Evolutionary conservation across 768 basidiomycete genomes (phyloP).

Genomic region (Pulveroboletus sp.): DNA sequence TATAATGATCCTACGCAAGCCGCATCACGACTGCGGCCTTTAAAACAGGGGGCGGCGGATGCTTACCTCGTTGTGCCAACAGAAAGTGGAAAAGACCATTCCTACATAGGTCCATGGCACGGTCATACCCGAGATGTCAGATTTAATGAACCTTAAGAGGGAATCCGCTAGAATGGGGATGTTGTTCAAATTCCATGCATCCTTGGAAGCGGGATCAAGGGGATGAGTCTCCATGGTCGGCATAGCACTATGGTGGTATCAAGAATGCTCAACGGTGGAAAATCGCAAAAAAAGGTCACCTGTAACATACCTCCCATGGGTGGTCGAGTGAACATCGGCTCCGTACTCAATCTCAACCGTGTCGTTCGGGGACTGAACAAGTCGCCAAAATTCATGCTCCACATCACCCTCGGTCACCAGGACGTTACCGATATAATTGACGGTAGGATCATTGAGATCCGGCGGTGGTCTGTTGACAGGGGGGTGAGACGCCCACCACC

Average conservation of each 20-base stretch:
- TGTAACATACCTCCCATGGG: constrained; percentile 83
- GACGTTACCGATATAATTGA: constrained; percentile 53
- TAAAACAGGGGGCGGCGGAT: constrained; percentile 13
- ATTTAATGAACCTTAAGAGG: constrained; percentile 93
- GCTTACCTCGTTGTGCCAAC: constrained; percentile 96
- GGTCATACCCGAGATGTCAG: constrained; percentile 99
- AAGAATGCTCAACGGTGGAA: constrained; percentile 27
- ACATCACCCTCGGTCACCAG: constrained; percentile 85
- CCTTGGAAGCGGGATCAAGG: constrained; percentile 76
- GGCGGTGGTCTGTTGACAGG: constrained; percentile 35
- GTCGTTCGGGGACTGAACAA: constrained; percentile 84
- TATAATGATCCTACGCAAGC: constrained; percentile 81
- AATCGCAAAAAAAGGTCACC: constrained; percentile 9
- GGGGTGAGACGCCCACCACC: constrained; percentile 84
- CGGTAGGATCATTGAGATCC: constrained; percentile 45
- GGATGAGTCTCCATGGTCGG: constrained; percentile 95
- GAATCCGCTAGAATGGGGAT: constrained; percentile 92
- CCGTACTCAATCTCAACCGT: constrained; percentile 99
- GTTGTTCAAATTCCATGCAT: constrained; percentile 98
- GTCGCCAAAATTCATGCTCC: constrained; percentile 94
- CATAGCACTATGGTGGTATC: constrained; percentile 62
- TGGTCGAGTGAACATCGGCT: constrained; percentile 97
- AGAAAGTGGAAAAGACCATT: constrained; percentile 98
- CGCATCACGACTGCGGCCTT: constrained; percentile 20
- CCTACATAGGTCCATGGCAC: constrained; percentile 99